Conservation (phyloP, 1,284 basidiomycete species). For the Volvariella volvacea region DNA sequence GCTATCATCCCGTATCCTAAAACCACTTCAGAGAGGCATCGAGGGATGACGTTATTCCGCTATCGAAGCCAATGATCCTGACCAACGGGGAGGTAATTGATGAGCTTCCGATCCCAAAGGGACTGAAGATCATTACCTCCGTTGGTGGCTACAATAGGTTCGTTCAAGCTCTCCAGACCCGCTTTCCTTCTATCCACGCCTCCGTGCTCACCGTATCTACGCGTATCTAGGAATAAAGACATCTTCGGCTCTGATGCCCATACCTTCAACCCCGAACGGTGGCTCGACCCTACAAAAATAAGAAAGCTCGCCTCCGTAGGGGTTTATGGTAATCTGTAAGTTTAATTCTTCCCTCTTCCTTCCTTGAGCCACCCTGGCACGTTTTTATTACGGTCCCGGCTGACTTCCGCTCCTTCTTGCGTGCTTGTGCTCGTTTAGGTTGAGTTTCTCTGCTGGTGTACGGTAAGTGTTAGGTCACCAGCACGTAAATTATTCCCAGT, state of each 20-base stretch:
- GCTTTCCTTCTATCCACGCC: slow-evolving; percentile 5
- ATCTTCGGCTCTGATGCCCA: slow-evolving; percentile 47
- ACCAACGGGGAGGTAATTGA: slow-evolving; percentile 25
- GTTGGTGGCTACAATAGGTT: slow-evolving; percentile 36
- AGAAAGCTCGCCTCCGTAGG: slow-evolving; percentile 34
- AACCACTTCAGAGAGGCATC: slow-evolving; percentile 27
- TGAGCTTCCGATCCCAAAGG: slow-evolving; percentile 30
- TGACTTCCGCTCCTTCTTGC: slow-evolving; percentile 1
- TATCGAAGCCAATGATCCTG: slow-evolving; percentile 32
- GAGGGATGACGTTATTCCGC: slow-evolving; percentile 36
- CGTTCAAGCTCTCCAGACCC: slow-evolving; percentile 4
- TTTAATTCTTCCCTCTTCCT: no score
- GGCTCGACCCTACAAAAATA: slow-evolving; percentile 27
- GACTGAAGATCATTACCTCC: slow-evolving; percentile 26
- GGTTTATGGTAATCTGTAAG: slow-evolving; percentile 46
- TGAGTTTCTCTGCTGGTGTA: slow-evolving; percentile 38
- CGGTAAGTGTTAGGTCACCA: slow-evolving; percentile 18
- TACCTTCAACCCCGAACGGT: slow-evolving; percentile 44
- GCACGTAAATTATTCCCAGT: background rate
- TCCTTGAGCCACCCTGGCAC: background rate
- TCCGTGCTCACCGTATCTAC: background rate
- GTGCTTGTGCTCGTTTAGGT: slow-evolving; percentile 17
- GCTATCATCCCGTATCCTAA: slow-evolving; percentile 28
- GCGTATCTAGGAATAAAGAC: slow-evolving; percentile 32
- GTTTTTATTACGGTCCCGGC: slow-evolving; percentile 2